These are phyloP conservation scores for Poa pratensis DNA, from an alignment of 176 grass and related monocot genomes.

Conservation along the genomic window DNA sequence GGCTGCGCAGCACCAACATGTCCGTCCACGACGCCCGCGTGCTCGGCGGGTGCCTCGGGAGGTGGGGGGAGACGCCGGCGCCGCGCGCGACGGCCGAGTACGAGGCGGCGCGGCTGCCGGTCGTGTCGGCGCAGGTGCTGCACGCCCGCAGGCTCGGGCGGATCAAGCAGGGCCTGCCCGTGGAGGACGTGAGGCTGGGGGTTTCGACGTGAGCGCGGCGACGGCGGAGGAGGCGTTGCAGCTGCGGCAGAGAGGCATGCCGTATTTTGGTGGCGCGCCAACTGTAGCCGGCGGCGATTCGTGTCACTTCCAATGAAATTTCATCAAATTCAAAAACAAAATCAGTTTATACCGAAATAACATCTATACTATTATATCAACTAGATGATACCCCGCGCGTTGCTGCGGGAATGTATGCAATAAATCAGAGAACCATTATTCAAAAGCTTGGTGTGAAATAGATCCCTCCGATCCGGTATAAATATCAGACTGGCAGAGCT, in stretches of 20 bases:
- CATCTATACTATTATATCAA: no score
- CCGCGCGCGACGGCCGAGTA: constrained; percentile 54
- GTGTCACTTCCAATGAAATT: neutral
- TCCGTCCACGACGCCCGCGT: constrained; percentile 65
- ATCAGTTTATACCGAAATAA: no score
- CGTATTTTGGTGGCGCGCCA: constrained; percentile 61
- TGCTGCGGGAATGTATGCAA: no score
- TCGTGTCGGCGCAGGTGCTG: constrained; percentile 64
- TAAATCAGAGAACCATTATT: no score
- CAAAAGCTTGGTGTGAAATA: no score
- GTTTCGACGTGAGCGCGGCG: constrained; percentile 33
- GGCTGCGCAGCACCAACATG: constrained; percentile 93
- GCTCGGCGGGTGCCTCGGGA: constrained; percentile 65
- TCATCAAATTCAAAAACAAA: neutral
- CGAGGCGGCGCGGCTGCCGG: constrained; percentile 59
- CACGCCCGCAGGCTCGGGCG: constrained; percentile 74
- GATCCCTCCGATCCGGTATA: no score
- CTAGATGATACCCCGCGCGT: no score
- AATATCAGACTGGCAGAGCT: no score
- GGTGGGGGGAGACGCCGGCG: constrained; percentile 30
- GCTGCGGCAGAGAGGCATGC: constrained; percentile 70
- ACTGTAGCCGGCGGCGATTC: neutral
- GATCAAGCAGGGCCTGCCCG: constrained; percentile 70
- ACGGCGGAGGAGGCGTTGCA: constrained; percentile 29
- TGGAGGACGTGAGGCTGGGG: constrained; percentile 22